Conservation (phyloP, 2,329 filamentous ascomycete genomes). For the Xylaria sp. region DNA sequence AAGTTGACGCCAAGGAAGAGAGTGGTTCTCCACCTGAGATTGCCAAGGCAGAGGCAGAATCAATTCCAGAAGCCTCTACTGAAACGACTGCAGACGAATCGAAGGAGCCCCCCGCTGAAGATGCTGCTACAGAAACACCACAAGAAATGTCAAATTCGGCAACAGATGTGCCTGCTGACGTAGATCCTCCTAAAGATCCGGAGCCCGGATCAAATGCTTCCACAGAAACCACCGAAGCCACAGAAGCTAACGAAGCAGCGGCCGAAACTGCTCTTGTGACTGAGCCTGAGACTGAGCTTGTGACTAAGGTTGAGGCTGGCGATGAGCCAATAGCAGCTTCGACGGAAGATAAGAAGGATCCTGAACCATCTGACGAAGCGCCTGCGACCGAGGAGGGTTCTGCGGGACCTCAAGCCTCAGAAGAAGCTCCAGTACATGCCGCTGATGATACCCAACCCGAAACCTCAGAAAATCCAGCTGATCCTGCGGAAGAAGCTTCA, state of each 20-base stretch:
- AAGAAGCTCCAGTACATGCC: not conserved
- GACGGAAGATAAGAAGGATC: not conserved
- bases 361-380: constrained; percentile 4
- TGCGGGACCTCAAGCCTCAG: constrained; percentile 5
- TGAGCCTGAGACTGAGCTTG: not conserved
- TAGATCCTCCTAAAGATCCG: constrained; percentile 11
- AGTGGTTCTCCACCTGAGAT: constrained; percentile 3
- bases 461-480: not conserved
- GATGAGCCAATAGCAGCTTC: not conserved
- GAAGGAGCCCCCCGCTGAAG: not conserved
- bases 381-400: not conserved
- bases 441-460: constrained; percentile 4
- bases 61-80: not conserved
- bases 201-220: not conserved
- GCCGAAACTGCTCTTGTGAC: not conserved
- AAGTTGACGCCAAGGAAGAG: not conserved
- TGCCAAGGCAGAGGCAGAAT: not conserved
- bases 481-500: constrained; percentile 1
- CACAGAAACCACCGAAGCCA: not conserved
- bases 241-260: not conserved
- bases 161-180: not conserved
- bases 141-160: constrained; percentile 15
- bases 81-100: constrained; percentile 1
- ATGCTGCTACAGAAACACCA: not conserved
- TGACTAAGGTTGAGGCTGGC: not conserved